Evolutionary conservation across 2,329 filamentous ascomycete species (phyloP).

Genomic region (Lachnellula subtilissima): DNA sequence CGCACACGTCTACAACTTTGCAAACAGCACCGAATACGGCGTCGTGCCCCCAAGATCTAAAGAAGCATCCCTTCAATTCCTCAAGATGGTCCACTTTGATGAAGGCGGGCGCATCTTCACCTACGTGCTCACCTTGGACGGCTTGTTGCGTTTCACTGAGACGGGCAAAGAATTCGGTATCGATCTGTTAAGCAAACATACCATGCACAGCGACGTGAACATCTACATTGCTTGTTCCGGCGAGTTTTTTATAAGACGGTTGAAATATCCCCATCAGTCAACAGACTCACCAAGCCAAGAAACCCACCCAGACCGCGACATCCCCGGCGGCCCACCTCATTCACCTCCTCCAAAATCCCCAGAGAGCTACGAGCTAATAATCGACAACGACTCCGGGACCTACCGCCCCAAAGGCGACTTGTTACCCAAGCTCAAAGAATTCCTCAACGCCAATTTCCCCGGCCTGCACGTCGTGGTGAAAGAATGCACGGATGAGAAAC

Average conservation of each 20-base stretch:
- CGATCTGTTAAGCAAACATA: conserved; percentile 89
- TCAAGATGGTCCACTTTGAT: conserved; percentile 82
- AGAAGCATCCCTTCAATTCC: conserved; percentile 72
- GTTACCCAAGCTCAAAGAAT: conserved; percentile 65
- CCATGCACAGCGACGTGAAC: conserved; percentile 91
- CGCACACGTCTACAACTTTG: conserved; percentile 81
- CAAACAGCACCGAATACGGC: conserved; percentile 69
- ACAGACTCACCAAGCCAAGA: conserved; percentile 41
- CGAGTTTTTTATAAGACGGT: conserved; percentile 82
- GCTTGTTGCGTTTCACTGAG: conserved; percentile 84
- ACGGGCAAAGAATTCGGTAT: conserved; percentile 95
- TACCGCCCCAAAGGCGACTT: conserved; percentile 80
- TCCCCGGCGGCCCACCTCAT: conserved; percentile 44
- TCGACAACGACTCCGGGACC: conserved; percentile 93
- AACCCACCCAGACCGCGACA: conserved; percentile 48
- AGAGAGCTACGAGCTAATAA: conserved; percentile 75
- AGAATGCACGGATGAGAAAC: conserved; percentile 73
- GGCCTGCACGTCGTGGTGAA: conserved; percentile 70
- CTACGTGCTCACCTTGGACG: conserved; percentile 85
- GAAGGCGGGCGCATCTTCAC: conserved; percentile 84
- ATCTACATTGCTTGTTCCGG: conserved; percentile 89
- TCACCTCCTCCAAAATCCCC: conserved; percentile 42
- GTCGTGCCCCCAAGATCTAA: conserved; percentile 60
- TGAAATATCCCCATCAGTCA: conserved; percentile 47
- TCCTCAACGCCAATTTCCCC: conserved; percentile 68